Conservation (phyloP, 768 basidiomycete species). For the Mycena rebaudengoi region DNA sequence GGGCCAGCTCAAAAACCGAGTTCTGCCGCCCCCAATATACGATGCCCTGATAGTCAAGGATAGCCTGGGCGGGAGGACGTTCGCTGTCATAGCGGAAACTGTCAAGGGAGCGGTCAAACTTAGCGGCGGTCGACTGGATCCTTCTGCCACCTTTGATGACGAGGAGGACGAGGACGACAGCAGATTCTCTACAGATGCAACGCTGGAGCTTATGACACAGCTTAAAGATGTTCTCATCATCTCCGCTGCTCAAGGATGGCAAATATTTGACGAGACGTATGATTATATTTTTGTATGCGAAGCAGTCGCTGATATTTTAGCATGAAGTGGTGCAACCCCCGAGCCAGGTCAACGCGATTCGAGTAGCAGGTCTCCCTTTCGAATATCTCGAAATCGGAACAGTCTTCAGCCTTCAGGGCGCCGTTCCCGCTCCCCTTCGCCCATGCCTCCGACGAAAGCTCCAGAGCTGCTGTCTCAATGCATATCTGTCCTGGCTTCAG, state of each 20-base stretch:
- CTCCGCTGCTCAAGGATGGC: conserved; percentile 65
- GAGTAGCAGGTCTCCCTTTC: conserved; percentile 28
- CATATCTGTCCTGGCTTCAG: conserved; percentile 65
- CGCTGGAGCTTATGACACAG: conserved; percentile 69
- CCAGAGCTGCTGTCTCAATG: conserved; percentile 68
- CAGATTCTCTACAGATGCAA: conserved; percentile 70
- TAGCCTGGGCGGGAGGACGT: conserved; percentile 38
- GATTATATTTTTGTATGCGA: conserved; percentile 6
- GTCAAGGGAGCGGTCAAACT: conserved; percentile 54
- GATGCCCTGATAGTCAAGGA: conserved; percentile 44
- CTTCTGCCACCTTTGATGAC: conserved; percentile 40
- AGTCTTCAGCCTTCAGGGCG: conserved; percentile 52
- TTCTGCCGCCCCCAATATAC: conserved; percentile 61
- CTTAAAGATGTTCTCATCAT: conserved; percentile 67
- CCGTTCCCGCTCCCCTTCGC: conserved; percentile 63
- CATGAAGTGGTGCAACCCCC: conserved; percentile 8
- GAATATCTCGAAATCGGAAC: conserved; percentile 41
- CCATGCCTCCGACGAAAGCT: conserved; percentile 41
- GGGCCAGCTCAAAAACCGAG: conserved; percentile 65
- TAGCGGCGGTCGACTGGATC: conserved; percentile 35
- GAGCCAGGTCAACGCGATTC: conserved; percentile 9
- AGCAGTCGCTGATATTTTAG: not conserved
- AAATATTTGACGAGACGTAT: conserved; percentile 67
- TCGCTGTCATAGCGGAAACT: conserved; percentile 53
- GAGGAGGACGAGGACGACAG: conserved; percentile 60